A percentile compares a stretch with the other conserved stretches of the same genome.
phyloP scores from a whole-genome alignment of 805 yeast genomes.

The Komagataella populi region DNA sequence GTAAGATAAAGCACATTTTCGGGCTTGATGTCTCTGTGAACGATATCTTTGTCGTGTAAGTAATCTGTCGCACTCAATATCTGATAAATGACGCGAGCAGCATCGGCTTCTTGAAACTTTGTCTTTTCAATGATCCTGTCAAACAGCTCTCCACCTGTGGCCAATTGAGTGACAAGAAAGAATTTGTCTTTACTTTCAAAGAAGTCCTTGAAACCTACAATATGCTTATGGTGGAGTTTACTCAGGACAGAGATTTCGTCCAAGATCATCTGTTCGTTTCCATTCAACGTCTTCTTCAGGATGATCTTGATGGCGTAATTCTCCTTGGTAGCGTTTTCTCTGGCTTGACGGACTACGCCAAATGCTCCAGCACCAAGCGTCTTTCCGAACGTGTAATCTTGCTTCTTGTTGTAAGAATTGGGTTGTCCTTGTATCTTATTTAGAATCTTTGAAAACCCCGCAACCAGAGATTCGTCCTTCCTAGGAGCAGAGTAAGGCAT shows the following conservation, averaged over 20 bases:
- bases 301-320: slow-evolving; percentile 87
- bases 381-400: slow-evolving; percentile 60
- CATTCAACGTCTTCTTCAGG: slow-evolving; percentile 70
- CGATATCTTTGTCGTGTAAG: slow-evolving; percentile 64
- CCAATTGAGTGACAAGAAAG: slow-evolving; percentile 86
- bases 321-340: slow-evolving; percentile 33
- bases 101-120: slow-evolving; percentile 80
- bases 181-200: slow-evolving; percentile 87
- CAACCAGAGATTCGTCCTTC: background rate
- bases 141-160: slow-evolving; percentile 92
- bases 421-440: slow-evolving; percentile 65
- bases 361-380: slow-evolving; percentile 93
- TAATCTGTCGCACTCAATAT: slow-evolving; percentile 68
- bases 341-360: slow-evolving; percentile 81
- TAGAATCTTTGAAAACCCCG: slow-evolving; percentile 21
- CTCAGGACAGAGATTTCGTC: slow-evolving; percentile 67
- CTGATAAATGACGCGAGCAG: slow-evolving; percentile 61
- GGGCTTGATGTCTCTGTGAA: slow-evolving; percentile 91
- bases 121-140: slow-evolving; percentile 76
- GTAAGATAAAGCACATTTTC: slow-evolving; percentile 74
- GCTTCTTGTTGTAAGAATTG: slow-evolving; percentile 48
- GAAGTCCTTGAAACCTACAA: slow-evolving; percentile 86
- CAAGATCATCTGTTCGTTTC: slow-evolving; percentile 52
- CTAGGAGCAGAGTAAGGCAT: slow-evolving; percentile 4
- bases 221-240: slow-evolving; percentile 66